Conservation (phyloP, 257 asterid genomes). For the Lycium barbarum region DNA sequence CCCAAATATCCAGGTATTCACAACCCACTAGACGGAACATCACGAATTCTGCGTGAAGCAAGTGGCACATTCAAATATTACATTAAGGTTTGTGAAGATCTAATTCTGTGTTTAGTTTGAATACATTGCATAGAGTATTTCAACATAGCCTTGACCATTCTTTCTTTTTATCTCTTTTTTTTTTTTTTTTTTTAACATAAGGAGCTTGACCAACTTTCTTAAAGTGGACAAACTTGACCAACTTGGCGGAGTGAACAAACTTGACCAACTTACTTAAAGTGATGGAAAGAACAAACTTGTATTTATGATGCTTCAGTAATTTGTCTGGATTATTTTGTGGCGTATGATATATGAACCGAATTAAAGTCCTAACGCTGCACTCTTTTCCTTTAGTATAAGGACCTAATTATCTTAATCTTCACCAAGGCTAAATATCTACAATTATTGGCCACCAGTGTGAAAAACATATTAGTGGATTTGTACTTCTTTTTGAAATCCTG, state of each 20-base stretch:
- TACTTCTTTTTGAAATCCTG: slow-evolving; percentile 6
- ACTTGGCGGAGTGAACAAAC: slow-evolving; percentile 4
- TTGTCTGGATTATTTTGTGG: slow-evolving; percentile 8
- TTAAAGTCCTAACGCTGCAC: not conserved
- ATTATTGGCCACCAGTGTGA: not conserved
- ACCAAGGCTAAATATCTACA: not conserved
- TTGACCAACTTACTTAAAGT: not conserved
- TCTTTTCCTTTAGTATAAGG: not conserved
- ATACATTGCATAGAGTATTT: not conserved
- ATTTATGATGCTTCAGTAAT: not conserved
- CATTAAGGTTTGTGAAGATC: slow-evolving; percentile 70
- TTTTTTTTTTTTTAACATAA: not conserved
- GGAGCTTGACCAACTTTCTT: not conserved
- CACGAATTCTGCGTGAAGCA: slow-evolving; percentile 73
- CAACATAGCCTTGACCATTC: not conserved
- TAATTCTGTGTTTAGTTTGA: slow-evolving; percentile 16
- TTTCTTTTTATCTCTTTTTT: not conserved
- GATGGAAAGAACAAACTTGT: slow-evolving; percentile 2
- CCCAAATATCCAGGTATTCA: slow-evolving; percentile 98
- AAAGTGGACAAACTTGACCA: slow-evolving; percentile 5
- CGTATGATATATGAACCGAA: not conserved
- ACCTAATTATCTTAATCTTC: slow-evolving; percentile 18
- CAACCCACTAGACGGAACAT: slow-evolving; percentile 94
- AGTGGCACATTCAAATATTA: slow-evolving; percentile 98
- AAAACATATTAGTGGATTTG: not conserved